Conservation (phyloP, 1,139 yeast species). For the Debaryomyces fabryi region DNA sequence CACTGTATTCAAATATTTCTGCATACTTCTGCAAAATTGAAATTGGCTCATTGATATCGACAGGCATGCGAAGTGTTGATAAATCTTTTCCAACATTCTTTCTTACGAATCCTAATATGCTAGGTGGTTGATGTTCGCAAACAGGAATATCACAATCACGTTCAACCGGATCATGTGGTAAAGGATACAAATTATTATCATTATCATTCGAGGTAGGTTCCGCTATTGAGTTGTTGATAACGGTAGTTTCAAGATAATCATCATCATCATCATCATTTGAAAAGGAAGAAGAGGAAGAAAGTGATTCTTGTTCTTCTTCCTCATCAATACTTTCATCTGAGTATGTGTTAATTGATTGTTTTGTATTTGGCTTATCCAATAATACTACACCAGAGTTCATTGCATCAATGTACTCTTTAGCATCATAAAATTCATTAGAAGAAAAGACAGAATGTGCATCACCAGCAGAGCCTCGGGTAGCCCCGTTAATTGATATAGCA, state of each 20-base stretch:
- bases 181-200: slow-evolving; percentile 60
- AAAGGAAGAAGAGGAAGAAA: slow-evolving; percentile 15
- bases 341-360: slow-evolving; percentile 2
- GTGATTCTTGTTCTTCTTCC: slow-evolving; percentile 16
- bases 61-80: slow-evolving; percentile 89
- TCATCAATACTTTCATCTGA: slow-evolving; percentile 15
- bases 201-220: slow-evolving; percentile 15
- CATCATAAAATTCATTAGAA: slow-evolving; percentile 63
- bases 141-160: slow-evolving; percentile 66
- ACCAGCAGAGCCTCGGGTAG: slow-evolving; percentile 12
- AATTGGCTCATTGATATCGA: slow-evolving; percentile 88
- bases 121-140: slow-evolving; percentile 74
- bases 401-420: slow-evolving; percentile 56
- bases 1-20: slow-evolving; percentile 77
- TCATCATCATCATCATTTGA: slow-evolving; percentile 11
- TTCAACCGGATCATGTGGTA: slow-evolving; percentile 53
- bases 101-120: slow-evolving; percentile 74
- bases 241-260: background rate
- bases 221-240: background rate
- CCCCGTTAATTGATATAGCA: slow-evolving; percentile 5
- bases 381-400: slow-evolving; percentile 39
- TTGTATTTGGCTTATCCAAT: slow-evolving; percentile 21
- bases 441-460: slow-evolving; percentile 36
- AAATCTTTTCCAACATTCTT: slow-evolving; percentile 93
- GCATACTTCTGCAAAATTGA: slow-evolving; percentile 77